A percentile compares a stretch with the other conserved stretches of the same genome.
Conservation (phyloP, 2,329 filamentous ascomycete species). For the Aspergillus luchuensis region DNA sequence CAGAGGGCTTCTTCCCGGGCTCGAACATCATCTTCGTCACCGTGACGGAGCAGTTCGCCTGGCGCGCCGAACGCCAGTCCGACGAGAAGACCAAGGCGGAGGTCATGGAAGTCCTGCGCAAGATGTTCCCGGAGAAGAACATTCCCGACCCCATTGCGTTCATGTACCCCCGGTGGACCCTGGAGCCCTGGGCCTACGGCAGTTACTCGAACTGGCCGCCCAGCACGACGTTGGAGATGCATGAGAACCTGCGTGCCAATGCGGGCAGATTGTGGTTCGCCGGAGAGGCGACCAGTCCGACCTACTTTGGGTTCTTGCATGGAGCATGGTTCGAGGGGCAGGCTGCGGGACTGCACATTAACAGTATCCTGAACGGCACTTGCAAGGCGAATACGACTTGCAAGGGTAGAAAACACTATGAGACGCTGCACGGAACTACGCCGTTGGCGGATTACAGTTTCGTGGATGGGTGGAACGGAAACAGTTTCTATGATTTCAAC, state of each 20-base stretch:
- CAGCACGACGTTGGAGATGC: constrained; percentile 63
- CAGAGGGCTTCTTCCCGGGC: constrained; percentile 59
- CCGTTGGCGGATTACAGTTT: constrained; percentile 29
- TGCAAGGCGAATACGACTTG: constrained; percentile 24
- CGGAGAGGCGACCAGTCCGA: constrained; percentile 62
- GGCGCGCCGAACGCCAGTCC: constrained; percentile 60
- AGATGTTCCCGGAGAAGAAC: constrained; percentile 62
- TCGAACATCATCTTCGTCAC: constrained; percentile 69
- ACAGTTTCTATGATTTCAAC: constrained; percentile 31
- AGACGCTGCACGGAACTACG: constrained; percentile 28
- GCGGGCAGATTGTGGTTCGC: constrained; percentile 64
- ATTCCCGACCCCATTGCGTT: constrained; percentile 64
- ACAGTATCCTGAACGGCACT: constrained; percentile 23
- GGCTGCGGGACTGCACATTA: constrained; percentile 36
- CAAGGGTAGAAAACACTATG: constrained; percentile 26
- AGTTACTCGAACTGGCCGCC: constrained; percentile 71
- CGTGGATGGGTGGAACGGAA: constrained; percentile 31
- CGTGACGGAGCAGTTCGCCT: constrained; percentile 59
- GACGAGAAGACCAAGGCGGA: constrained; percentile 61
- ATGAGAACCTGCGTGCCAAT: constrained; percentile 68
- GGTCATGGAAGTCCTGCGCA: constrained; percentile 57
- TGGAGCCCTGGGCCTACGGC: constrained; percentile 55
- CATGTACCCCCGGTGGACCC: constrained; percentile 62
- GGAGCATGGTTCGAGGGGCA: constrained; percentile 62
- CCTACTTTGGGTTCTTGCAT: constrained; percentile 68